phyloP scores from a whole-genome alignment of 2,329 filamentous ascomycete genomes.

The Pyricularia grisea region DNA sequence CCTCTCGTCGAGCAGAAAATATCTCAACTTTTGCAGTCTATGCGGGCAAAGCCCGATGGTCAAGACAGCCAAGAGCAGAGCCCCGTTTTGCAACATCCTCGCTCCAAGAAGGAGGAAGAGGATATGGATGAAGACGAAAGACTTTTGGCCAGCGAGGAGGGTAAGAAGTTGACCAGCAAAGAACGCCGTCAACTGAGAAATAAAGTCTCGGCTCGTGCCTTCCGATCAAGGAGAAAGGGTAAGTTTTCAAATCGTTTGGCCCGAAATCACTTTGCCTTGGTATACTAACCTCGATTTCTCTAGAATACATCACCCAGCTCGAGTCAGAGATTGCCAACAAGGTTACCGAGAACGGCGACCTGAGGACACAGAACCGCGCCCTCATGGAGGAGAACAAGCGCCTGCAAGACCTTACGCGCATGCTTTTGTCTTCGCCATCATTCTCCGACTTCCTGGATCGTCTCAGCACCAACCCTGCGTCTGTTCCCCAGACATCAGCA shows the following conservation, averaged over 20 bases:
- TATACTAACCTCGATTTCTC: constrained; percentile 35
- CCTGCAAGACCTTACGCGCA: constrained; percentile 66
- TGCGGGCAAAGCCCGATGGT: constrained; percentile 58
- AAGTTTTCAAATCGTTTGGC: constrained; percentile 24
- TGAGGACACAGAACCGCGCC: constrained; percentile 71
- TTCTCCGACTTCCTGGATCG: constrained; percentile 75
- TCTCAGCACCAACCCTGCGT: constrained; percentile 50
- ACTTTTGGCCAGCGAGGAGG: constrained; percentile 89
- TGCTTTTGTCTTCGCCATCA: constrained; percentile 69
- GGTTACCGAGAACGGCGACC: constrained; percentile 71
- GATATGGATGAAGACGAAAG: constrained; percentile 98
- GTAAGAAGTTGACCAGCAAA: constrained; percentile 98
- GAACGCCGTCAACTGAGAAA: constrained; percentile 95
- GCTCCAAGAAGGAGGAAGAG: constrained; percentile 85
- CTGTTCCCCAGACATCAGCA: constrained; percentile 26
- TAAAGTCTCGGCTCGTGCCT: constrained; percentile 95
- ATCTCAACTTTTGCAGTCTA: constrained; percentile 82
- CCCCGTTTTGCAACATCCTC: constrained; percentile 26
- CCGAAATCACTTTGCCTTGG: too few species aligned
- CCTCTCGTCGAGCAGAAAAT: constrained; percentile 86
- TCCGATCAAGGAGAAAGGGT: constrained; percentile 98
- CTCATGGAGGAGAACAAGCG: constrained; percentile 81
- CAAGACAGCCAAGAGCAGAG: not conserved
- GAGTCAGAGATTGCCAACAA: constrained; percentile 81
- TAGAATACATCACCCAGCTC: constrained; percentile 94